Evolutionary conservation across 2,329 filamentous ascomycete species (phyloP).

Genomic region (Alternaria gansuensis): DNA sequence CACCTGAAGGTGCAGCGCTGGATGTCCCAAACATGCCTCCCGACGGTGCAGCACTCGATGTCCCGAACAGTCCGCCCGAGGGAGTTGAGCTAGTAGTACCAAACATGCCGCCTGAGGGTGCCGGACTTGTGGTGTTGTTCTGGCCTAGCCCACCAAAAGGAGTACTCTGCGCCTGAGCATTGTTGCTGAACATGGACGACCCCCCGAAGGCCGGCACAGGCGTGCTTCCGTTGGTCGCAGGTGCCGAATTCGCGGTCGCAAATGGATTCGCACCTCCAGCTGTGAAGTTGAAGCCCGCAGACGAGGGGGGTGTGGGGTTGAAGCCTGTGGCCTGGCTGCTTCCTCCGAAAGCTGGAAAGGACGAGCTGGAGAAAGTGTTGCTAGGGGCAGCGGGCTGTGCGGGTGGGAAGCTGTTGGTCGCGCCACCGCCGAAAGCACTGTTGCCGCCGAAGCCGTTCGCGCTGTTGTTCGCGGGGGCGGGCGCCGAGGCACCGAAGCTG

Average conservation of each 20-base stretch:
- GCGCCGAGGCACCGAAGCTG: conserved; percentile 37
- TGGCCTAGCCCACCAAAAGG: conserved; percentile 34
- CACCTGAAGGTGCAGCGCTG: conserved; percentile 7
- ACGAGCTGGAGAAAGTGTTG: conserved; percentile 42
- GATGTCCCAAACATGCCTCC: conserved; percentile 20
- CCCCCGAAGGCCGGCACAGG: conserved; percentile 31
- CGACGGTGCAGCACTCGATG: conserved; percentile 19
- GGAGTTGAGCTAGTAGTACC: conserved; percentile 11
- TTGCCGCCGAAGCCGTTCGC: conserved; percentile 19
- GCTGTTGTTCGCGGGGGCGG: conserved; percentile 25
- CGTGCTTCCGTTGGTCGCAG: conserved; percentile 36
- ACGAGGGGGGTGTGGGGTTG: conserved; percentile 37
- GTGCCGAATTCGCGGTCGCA: conserved; percentile 26
- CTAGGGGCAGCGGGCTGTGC: conserved; percentile 37
- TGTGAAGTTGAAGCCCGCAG: conserved; percentile 42
- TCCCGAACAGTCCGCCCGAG: conserved; percentile 12
- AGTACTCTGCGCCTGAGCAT: conserved; percentile 32
- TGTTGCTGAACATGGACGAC: conserved; percentile 23
- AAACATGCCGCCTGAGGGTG: conserved; percentile 12
- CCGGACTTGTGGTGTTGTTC: conserved; percentile 22
- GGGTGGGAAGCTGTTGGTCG: conserved; percentile 47
- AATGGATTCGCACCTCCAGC: conserved; percentile 37
- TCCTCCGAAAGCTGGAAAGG: conserved; percentile 46
- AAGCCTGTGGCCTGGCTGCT: conserved; percentile 33
- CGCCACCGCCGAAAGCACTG: conserved; percentile 31